Evolutionary conservation across 352 stramenopile species (phyloP), one percentile per base, ranked within the genome.

Genomic region (Aphanomyces cochlioides): DNA sequence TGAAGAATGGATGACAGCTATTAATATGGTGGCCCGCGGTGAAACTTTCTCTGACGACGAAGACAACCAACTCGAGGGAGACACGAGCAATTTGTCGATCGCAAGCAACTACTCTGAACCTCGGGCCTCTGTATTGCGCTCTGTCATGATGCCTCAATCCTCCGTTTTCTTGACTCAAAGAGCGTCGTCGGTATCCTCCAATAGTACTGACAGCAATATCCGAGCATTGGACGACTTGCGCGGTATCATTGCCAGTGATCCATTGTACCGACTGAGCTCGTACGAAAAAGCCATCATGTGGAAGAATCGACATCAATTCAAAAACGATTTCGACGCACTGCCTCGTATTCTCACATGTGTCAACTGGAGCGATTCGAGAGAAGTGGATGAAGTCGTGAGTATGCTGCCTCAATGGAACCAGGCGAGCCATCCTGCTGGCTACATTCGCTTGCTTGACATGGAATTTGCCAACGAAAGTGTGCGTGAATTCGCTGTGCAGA

Each of bases 1-100:
- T 17, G 87, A 95, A 66, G 87, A 93, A 71, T 95, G 87, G 87
- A 92, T 93, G 87, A 77, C 92, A 38, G 87, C 87, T 2, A 92
- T 95, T 53, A 80, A 87, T 45, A 88, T 86, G 7, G 85, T 95
- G 17, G 79, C 84, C 15, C 90, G 89, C 72, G 75, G 74, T 38
- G 84, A 90, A 8, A 78, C 74, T 5, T 54, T 72, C 67, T 78
- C 54, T 13, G 75, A 81, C 56, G 73, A 76, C 63, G 78, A 88
- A n/a, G 79, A 85, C 54, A 40, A 61, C 54, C 19, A 61, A 17
- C 12, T n/a, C 15, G 54, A 61, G 50, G 36, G 15, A 19, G 21
- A 58, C 50, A 58, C 36, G 50, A 19, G 7, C 50, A 37, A 19
- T 17, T 15, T 17, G 17, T 61, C 54, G 15, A 61, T 40, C 28